Base-by-base conservation (phyloP, 2,329 filamentous ascomycete species). In the Trichoderma pleuroti region DNA sequence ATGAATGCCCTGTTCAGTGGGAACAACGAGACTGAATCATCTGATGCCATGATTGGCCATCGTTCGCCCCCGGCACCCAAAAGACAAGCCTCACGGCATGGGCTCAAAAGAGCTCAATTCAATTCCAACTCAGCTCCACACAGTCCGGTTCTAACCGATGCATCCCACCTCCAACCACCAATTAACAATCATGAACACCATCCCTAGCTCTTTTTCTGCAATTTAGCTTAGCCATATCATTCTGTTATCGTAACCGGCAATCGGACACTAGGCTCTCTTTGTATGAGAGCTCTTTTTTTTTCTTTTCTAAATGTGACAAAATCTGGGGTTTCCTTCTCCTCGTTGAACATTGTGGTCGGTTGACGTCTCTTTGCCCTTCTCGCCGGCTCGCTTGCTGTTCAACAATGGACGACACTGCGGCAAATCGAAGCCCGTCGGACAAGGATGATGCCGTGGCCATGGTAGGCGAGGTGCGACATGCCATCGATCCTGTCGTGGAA, bases 401-500 rank as follows among this genome's bases (percentile, higher is more conserved):
- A 60, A 39, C 34, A 30, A 68, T 68, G 66, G 56, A 60, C 28
- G 57, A 39, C 16, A 3, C 56, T 30, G 36, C 52, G 28, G 32
- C 39, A 3, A 61, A 36, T 26, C 56, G 18, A 34, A 49, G 5
- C 24, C 56, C 66, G 11, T 59, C 70, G 4, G 74, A 74, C 18
- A 80, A 74, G 59, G 78, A 79, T 71, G 78, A 79, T 66, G 78
- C 78, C 12, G 77, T 89, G 68, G 84, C 83, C 10, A 83, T 92
- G 71, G 88, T 91, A 3, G 87, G 89, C 28, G 86, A 90, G 71
- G 81, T 85, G 73, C 81, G 81, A 4, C 85, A 86, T 72, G 76
- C 79, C 4, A 82, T 90, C 57, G 89, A 91, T 74, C 85, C 86
- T 0, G 81, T 78, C 0, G 78, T 88, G 0, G 86, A 86, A 71